These are phyloP conservation scores for Lineolata rhizophorae DNA, from an alignment of 495 filamentous ascomycete species.

Conservation along the genomic window DNA sequence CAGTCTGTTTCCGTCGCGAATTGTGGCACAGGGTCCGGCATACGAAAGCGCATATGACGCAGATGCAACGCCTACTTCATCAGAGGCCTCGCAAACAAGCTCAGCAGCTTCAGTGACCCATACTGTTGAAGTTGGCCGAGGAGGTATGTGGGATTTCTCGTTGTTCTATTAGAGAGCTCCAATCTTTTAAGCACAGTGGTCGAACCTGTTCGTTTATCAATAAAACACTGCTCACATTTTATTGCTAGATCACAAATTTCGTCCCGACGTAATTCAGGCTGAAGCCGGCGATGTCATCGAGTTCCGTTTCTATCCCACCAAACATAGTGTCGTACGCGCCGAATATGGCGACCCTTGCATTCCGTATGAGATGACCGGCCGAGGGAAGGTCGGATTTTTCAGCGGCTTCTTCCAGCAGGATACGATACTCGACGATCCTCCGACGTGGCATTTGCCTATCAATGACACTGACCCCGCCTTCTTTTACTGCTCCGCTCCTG, in stretches of 20 bases:
- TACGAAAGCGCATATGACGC: too few relatives aligned
- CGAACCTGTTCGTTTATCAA: too few relatives aligned
- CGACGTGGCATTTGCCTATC: slow-evolving; percentile 25
- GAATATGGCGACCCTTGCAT: slow-evolving; percentile 32
- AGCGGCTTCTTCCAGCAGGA: slow-evolving; percentile 21
- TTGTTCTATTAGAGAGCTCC: too few relatives aligned
- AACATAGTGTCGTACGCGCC: slow-evolving; percentile 34
- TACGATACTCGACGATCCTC: slow-evolving; percentile 23
- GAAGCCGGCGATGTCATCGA: slow-evolving; percentile 16
- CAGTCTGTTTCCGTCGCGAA: too few relatives aligned
- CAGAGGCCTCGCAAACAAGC: too few relatives aligned
- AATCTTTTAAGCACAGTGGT: too few relatives aligned
- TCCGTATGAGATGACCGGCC: slow-evolving; percentile 28
- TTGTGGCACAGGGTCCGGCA: too few relatives aligned
- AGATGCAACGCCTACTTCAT: too few relatives aligned
- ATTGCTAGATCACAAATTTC: slow-evolving; percentile 6
- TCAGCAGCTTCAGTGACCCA: too few relatives aligned
- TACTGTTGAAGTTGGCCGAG: too few relatives aligned
- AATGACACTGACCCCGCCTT: slow-evolving; percentile 37
- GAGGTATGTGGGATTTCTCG: too few relatives aligned
- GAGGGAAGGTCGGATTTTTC: slow-evolving; percentile 23
- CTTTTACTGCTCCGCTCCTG: slow-evolving; percentile 34
- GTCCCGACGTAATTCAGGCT: slow-evolving; percentile 10
- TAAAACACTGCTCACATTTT: too few relatives aligned
- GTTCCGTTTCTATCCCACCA: slow-evolving; percentile 36